Conservation (phyloP, 208 protist genomes). For the Strigomonas culicis region DNA sequence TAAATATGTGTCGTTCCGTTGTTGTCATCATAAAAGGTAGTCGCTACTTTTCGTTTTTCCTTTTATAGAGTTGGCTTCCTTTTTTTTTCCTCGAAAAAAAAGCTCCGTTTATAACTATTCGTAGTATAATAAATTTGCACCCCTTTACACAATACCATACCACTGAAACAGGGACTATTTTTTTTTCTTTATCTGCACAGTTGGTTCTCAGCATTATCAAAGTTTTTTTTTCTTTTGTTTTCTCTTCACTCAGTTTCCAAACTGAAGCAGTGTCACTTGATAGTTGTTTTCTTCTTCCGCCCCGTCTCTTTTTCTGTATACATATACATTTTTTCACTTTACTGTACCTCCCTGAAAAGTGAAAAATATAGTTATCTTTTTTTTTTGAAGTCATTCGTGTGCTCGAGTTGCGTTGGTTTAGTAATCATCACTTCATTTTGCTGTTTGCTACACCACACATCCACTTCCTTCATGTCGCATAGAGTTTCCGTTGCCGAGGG, state of each 20-base stretch:
- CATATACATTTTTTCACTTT: constrained; percentile 13
- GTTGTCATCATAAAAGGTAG: background rate
- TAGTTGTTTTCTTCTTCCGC: constrained; percentile 4
- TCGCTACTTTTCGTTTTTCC: constrained; percentile 6
- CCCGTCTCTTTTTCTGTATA: constrained; percentile 9
- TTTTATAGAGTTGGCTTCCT: background rate
- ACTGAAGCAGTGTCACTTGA: background rate
- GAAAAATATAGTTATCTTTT: constrained; percentile 2
- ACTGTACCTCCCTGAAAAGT: background rate
- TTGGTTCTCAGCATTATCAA: constrained; percentile 1
- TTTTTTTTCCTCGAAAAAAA: constrained; percentile 1
- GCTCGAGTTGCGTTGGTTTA: too few relatives aligned
- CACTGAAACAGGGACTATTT: too few relatives aligned
- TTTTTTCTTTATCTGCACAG: constrained; percentile 1
- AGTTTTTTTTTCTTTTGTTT: constrained; percentile 2
- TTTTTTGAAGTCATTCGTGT: background rate
- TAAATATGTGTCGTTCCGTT: constrained; percentile 6
- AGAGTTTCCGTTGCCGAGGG: constrained; percentile 57
- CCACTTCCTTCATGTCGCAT: constrained; percentile 21
- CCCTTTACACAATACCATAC: too few relatives aligned
- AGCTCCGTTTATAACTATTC: background rate
- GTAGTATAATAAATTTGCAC: too few relatives aligned
- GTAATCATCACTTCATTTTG: background rate
- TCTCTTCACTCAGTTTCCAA: background rate
- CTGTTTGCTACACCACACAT: background rate